A percentile compares a stretch with the other conserved stretches of the same genome.
These are phyloP conservation scores for Fonsecaea nubica DNA, from an alignment of 2,329 filamentous ascomycete species.

Conservation along the genomic window DNA sequence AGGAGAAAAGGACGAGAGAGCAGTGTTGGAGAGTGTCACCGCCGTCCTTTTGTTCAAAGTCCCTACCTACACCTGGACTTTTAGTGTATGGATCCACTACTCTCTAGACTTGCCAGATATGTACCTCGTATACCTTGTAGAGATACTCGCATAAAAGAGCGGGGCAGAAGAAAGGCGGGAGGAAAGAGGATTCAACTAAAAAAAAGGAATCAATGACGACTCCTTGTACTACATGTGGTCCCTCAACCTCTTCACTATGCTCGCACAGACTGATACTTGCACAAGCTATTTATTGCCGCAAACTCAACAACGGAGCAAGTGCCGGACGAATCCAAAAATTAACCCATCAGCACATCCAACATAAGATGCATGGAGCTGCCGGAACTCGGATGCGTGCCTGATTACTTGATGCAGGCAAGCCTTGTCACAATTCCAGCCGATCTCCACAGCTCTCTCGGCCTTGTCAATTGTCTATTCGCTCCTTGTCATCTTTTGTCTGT, in stretches of 20 bases:
- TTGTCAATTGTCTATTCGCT: conserved; percentile 11
- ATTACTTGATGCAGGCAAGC: conserved; percentile 18
- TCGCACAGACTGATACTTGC: not conserved
- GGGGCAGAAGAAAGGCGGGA: conserved; percentile 2
- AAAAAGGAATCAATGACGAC: too few species aligned
- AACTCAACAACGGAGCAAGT: not conserved
- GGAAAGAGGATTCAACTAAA: too few species aligned
- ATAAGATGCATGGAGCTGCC: not conserved
- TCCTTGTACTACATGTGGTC: not conserved
- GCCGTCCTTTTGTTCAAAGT: too few species aligned
- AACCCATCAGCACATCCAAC: not conserved
- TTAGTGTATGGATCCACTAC: not conserved
- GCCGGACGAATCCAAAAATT: conserved; percentile 1
- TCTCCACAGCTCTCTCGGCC: not conserved
- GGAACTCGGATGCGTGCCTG: conserved; percentile 21
- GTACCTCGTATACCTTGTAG: not conserved
- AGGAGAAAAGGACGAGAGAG: not conserved
- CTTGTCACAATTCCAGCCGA: not conserved
- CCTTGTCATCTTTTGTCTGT: not conserved
- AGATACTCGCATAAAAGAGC: not conserved
- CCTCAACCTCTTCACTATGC: not conserved
- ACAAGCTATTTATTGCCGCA: too few species aligned
- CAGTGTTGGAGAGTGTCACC: not conserved
- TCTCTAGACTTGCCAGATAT: not conserved
- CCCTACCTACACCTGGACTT: not conserved